Evolutionary conservation across 2,329 filamentous ascomycete genomes (phyloP).

Genomic region (Aspergillus ustus): DNA sequence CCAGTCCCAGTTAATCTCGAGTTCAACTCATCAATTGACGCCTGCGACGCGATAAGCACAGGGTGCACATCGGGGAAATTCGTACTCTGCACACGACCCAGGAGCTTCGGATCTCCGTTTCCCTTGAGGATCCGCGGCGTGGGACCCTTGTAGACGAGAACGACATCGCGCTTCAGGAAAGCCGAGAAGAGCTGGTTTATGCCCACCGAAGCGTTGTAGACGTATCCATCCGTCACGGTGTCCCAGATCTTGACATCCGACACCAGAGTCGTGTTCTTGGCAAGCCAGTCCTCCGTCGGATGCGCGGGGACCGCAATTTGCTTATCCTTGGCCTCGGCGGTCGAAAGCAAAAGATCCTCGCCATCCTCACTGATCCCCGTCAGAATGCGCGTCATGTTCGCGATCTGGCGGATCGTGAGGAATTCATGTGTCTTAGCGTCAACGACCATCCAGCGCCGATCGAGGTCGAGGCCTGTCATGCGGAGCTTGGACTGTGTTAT

Average conservation of each 20-base stretch:
- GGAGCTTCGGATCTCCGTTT: conserved; percentile 58
- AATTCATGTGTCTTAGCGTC: conserved; percentile 59
- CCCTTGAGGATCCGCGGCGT: conserved; percentile 59
- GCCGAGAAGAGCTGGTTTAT: conserved; percentile 57
- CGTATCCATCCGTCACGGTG: conserved; percentile 60
- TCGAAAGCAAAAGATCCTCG: conserved; percentile 49
- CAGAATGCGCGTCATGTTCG: conserved; percentile 67
- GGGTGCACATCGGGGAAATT: conserved; percentile 66
- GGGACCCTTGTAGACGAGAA: conserved; percentile 66
- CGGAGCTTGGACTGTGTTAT: conserved; percentile 57
- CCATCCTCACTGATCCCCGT: conserved; percentile 54
- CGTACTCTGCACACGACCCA: conserved; percentile 59
- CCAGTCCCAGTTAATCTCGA: conserved; percentile 49
- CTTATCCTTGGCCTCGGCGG: conserved; percentile 49
- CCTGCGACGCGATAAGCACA: conserved; percentile 60
- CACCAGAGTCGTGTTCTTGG: conserved; percentile 54
- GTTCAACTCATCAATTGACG: conserved; percentile 64
- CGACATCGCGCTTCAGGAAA: conserved; percentile 61
- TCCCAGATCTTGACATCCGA: conserved; percentile 62
- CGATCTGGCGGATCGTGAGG: conserved; percentile 65
- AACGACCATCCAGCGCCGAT: conserved; percentile 71
- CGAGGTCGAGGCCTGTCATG: conserved; percentile 63
- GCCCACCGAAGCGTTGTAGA: conserved; percentile 54
- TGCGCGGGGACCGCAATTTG: conserved; percentile 59
- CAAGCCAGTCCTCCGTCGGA: conserved; percentile 59